Evolutionary conservation across 768 basidiomycete genomes (phyloP).

Genomic region (Cubamyces lactineus): DNA sequence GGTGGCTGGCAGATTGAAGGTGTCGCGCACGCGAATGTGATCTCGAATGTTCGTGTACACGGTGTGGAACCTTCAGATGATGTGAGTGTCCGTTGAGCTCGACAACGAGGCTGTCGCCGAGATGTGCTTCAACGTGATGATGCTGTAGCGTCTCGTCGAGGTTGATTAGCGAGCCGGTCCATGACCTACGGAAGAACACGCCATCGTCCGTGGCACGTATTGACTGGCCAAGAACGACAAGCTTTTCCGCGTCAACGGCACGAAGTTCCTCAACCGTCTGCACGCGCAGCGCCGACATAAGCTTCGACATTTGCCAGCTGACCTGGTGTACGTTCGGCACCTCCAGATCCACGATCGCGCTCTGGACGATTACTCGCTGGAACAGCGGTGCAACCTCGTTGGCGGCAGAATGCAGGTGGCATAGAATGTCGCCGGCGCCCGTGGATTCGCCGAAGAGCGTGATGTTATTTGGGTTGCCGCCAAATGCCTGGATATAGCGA

Average conservation of each 20-base stretch:
- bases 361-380: constrained; percentile 77
- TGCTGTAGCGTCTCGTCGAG: constrained; percentile 29
- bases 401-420: constrained; percentile 56
- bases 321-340: constrained; percentile 61
- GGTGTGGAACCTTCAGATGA: constrained; percentile 22
- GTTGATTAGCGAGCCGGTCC: constrained; percentile 22
- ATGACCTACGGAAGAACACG: constrained; percentile 64
- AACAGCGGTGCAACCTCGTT: constrained; percentile 68
- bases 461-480: constrained; percentile 48
- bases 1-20: constrained; percentile 38
- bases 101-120: constrained; percentile 34
- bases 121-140: constrained; percentile 30
- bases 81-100: constrained; percentile 33
- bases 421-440: constrained; percentile 40
- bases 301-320: constrained; percentile 68
- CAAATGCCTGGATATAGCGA: constrained; percentile 53
- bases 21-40: constrained; percentile 28
- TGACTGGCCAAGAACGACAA: constrained; percentile 49
- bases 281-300: constrained; percentile 58
- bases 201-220: constrained; percentile 70
- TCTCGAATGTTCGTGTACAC: constrained; percentile 19
- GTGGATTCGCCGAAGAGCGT: constrained; percentile 40
- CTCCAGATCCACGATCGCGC: constrained; percentile 62
- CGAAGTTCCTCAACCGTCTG: constrained; percentile 66
- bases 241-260: constrained; percentile 55